phyloP scores from a whole-genome alignment of 2,329 filamentous ascomycete species.

The Arthrocladium fulminans region DNA sequence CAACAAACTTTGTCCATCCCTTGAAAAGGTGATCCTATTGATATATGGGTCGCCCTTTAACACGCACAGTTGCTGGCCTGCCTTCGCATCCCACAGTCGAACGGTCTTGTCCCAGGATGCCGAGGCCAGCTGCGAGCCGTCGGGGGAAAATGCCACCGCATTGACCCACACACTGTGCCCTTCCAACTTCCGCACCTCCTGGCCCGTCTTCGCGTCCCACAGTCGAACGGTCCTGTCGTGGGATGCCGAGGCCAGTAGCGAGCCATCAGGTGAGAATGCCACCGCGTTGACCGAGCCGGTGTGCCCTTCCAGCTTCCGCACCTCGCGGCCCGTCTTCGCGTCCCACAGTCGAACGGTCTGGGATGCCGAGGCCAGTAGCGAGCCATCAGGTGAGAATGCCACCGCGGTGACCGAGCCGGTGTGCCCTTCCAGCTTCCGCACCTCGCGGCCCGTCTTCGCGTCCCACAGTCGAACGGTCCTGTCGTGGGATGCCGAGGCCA shows the following conservation, averaged over 20 bases:
- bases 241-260: slow-evolving; percentile 17
- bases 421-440: no score
- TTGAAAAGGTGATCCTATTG: not conserved
- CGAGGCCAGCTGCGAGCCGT: slow-evolving; percentile 16
- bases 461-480: slow-evolving; percentile 18
- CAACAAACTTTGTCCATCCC: not conserved
- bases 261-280: slow-evolving; percentile 20
- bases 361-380: slow-evolving; percentile 23
- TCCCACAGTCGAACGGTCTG: slow-evolving; percentile 25
- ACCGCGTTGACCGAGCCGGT: slow-evolving; percentile 11
- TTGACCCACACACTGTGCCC: slow-evolving; percentile 16
- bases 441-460: no score
- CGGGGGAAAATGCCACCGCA: slow-evolving; percentile 18
- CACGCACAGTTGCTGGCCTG: slow-evolving; percentile 17
- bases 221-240: slow-evolving; percentile 16
- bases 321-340: no score
- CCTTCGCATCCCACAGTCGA: no score
- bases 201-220: slow-evolving; percentile 14
- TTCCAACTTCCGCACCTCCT: slow-evolving; percentile 16
- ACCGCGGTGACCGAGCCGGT: slow-evolving; percentile 18
- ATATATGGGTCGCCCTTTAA: not conserved
- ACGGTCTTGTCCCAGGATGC: no score
- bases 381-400: slow-evolving; percentile 25
- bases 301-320: slow-evolving; percentile 23
- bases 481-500: slow-evolving; percentile 19